Conservation (phyloP, 495 filamentous ascomycete genomes). For the Beverwykella pulmonaria region DNA sequence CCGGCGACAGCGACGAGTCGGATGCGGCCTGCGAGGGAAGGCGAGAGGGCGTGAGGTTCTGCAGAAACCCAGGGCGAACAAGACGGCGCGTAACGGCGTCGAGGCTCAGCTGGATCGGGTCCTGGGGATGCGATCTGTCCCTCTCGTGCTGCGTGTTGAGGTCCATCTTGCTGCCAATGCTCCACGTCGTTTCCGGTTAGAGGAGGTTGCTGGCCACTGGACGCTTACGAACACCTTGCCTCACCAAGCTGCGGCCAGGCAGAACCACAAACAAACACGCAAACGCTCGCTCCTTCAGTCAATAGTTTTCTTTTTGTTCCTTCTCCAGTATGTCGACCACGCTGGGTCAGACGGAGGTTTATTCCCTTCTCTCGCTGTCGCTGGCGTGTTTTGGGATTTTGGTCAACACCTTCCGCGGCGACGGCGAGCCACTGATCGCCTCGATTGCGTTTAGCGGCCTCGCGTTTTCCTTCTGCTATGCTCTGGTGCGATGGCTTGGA, state of each 20-base stretch:
- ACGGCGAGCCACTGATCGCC: slow-evolving; percentile 87
- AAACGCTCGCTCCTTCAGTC: slow-evolving; percentile 3
- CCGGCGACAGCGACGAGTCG: slow-evolving; percentile 28
- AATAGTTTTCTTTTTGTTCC: neutral
- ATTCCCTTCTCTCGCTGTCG: slow-evolving; percentile 69
- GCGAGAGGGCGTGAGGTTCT: slow-evolving; percentile 28
- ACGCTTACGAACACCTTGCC: slow-evolving; percentile 19
- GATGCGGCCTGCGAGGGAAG: slow-evolving; percentile 38
- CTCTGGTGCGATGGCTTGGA: slow-evolving; percentile 93
- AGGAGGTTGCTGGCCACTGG: slow-evolving; percentile 11
- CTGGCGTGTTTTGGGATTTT: slow-evolving; percentile 73
- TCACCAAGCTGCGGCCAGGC: neutral
- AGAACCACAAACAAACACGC: neutral
- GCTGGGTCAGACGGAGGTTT: slow-evolving; percentile 69
- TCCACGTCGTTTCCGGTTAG: slow-evolving; percentile 19
- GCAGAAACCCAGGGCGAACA: slow-evolving; percentile 26
- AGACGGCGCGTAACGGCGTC: slow-evolving; percentile 28
- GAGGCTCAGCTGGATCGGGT: slow-evolving; percentile 34
- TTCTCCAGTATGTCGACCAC: slow-evolving; percentile 27
- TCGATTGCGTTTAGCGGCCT: slow-evolving; percentile 84
- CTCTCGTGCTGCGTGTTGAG: slow-evolving; percentile 13
- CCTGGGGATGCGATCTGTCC: slow-evolving; percentile 18
- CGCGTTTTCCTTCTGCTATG: slow-evolving; percentile 76
- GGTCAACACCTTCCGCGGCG: slow-evolving; percentile 76
- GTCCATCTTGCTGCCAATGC: slow-evolving; percentile 27